Evolutionary conservation across 2,329 filamentous ascomycete species (phyloP).

Genomic region (Botrytis deweyae): DNA sequence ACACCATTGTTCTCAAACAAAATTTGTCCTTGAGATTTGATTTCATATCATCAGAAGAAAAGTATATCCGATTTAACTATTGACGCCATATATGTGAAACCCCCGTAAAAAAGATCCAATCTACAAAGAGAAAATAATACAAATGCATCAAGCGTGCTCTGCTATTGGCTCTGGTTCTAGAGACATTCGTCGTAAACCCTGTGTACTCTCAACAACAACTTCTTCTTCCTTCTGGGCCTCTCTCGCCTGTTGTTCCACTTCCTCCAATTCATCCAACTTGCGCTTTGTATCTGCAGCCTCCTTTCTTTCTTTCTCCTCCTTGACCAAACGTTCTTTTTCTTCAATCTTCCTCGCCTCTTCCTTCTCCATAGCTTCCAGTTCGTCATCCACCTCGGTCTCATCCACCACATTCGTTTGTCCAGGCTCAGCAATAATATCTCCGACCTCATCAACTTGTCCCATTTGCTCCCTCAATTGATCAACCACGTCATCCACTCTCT

Average conservation of each 20-base stretch:
- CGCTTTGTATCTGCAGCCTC: constrained; percentile 37
- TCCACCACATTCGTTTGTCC: constrained; percentile 61
- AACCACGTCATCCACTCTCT: constrained; percentile 73
- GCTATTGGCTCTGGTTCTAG: constrained; percentile 29
- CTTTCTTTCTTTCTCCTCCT: constrained; percentile 34
- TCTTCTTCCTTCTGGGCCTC: constrained; percentile 23
- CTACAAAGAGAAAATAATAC: neutral
- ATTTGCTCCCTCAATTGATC: constrained; percentile 77
- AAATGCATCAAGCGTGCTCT: constrained; percentile 19
- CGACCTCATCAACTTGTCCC: constrained; percentile 78
- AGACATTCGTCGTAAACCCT: constrained; percentile 29
- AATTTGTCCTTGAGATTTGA: no score
- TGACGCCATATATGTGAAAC: neutral
- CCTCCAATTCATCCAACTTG: constrained; percentile 34
- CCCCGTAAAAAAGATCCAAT: neutral
- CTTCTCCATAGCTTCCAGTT: constrained; percentile 70
- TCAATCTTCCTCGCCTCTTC: constrained; percentile 48
- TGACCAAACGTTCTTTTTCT: constrained; percentile 38
- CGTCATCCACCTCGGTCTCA: constrained; percentile 82
- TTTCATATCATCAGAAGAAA: neutral
- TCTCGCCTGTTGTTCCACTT: constrained; percentile 29
- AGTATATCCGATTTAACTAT: neutral
- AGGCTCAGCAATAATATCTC: constrained; percentile 69
- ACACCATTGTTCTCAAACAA: neutral
- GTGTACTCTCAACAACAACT: constrained; percentile 27